Evolutionary conservation across 352 stramenopile species (phyloP).

Genomic region (Pythium angustatum): DNA sequence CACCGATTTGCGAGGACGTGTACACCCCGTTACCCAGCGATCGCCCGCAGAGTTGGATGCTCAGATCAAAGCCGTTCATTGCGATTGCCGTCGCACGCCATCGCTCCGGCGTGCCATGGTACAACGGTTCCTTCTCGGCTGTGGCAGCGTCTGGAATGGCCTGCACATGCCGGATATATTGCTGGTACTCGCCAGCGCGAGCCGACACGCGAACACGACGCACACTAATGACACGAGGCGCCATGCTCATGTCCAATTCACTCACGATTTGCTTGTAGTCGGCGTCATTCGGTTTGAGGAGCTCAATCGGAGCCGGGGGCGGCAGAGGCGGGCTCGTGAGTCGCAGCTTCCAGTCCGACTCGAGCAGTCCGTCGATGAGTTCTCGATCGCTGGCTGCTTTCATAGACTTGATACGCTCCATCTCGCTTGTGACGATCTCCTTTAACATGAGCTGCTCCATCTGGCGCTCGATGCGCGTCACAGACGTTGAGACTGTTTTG

Average conservation of each 20-base stretch:
- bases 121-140: constrained; percentile 18
- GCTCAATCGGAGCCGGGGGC: neutral
- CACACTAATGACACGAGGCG: neutral
- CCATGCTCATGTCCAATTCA: neutral
- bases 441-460: constrained; percentile 9
- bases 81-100: constrained; percentile 32
- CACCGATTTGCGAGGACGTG: constrained; percentile 1
- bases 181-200: neutral
- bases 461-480: neutral
- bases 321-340: neutral
- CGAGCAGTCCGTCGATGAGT: neutral
- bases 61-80: constrained; percentile 29
- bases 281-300: neutral
- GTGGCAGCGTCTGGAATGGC: neutral
- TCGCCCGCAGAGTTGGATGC: constrained; percentile 16
- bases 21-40: constrained; percentile 27
- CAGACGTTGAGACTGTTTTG: neutral
- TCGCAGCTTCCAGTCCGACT: constrained; percentile 3
- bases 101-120: constrained; percentile 30
- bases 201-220: constrained; percentile 2
- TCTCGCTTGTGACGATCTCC: neutral
- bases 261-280: neutral
- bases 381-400: neutral
- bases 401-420: neutral
- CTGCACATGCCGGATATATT: neutral